A percentile compares a stretch with the other conserved stretches of the same genome.
Evolutionary conservation across 176 grass and related monocot genomes (phyloP).

Genomic region (Chrysopogon serrulatus): DNA sequence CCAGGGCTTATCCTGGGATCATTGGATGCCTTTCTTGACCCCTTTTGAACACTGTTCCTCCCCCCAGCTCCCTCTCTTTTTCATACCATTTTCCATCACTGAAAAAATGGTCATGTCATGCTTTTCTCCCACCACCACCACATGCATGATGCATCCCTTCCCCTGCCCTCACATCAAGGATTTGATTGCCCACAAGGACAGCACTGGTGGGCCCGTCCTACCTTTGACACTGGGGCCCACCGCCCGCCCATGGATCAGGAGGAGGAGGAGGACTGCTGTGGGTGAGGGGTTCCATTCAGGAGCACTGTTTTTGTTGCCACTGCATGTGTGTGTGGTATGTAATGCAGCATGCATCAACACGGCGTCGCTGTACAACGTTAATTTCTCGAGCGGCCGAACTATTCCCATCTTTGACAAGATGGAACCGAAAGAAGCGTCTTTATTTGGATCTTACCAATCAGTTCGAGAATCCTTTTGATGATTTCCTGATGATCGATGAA

Average conservation of each 20-base stretch:
- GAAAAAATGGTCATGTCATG: slow-evolving; percentile 62
- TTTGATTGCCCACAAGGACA: slow-evolving; percentile 47
- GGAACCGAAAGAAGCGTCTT: not conserved
- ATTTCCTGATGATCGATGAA: not conserved
- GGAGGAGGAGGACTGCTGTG: slow-evolving; percentile 14
- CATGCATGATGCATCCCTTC: slow-evolving; percentile 32
- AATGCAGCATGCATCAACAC: not conserved
- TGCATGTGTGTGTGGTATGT: slow-evolving; percentile 22
- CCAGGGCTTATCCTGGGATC: slow-evolving; percentile 25
- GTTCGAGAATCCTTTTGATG: not conserved
- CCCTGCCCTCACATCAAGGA: slow-evolving; percentile 34
- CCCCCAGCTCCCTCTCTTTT: not conserved
- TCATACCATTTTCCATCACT: slow-evolving; percentile 2
- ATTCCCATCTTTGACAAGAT: slow-evolving; percentile 21
- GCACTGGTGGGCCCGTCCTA: not conserved
- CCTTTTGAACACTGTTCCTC: slow-evolving; percentile 36
- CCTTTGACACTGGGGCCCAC: slow-evolving; percentile 5
- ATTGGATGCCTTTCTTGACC: slow-evolving; percentile 54
- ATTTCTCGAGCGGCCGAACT: not conserved
- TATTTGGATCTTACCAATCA: not conserved
- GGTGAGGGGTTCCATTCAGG: slow-evolving; percentile 54
- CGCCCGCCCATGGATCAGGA: slow-evolving; percentile 3
- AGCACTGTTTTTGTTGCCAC: slow-evolving; percentile 47
- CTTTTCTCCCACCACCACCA: slow-evolving; percentile 48
- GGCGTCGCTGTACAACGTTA: slow-evolving; percentile 26